phyloP scores from a whole-genome alignment of 371 early-diverging fungal species.

The Mucor saturninus region DNA sequence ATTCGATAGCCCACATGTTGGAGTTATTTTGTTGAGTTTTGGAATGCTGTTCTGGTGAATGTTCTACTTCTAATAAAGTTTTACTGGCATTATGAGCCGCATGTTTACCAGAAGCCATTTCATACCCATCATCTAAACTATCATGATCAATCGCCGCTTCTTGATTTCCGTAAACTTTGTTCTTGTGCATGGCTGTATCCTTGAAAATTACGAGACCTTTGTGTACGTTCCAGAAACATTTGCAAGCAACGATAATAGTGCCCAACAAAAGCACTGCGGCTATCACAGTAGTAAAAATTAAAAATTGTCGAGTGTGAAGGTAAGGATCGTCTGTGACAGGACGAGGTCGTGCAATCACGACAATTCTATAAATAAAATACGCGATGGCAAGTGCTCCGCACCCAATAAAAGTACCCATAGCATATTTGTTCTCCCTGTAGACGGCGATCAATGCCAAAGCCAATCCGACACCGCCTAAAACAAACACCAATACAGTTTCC shows the following conservation, averaged over 20 bases:
- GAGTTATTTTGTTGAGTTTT: background rate
- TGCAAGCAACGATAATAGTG: slow-evolving; percentile 31
- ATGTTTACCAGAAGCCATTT: background rate
- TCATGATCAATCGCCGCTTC: slow-evolving; percentile 35
- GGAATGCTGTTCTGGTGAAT: background rate
- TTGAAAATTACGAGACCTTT: slow-evolving; percentile 36
- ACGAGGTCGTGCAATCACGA: slow-evolving; percentile 31
- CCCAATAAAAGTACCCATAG: slow-evolving; percentile 32
- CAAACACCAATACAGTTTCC: slow-evolving; percentile 50
- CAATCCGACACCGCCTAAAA: slow-evolving; percentile 40
- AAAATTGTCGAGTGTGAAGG: slow-evolving; percentile 48
- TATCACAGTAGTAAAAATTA: slow-evolving; percentile 51
- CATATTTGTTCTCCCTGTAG: slow-evolving; percentile 45
- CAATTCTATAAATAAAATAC: slow-evolving; percentile 48
- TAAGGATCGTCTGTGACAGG: slow-evolving; percentile 39
- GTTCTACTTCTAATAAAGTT: slow-evolving; percentile 12
- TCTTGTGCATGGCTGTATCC: slow-evolving; percentile 20
- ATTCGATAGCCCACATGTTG: slow-evolving; percentile 40
- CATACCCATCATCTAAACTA: slow-evolving; percentile 29
- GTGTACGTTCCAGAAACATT: slow-evolving; percentile 33
- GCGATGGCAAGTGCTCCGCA: slow-evolving; percentile 25
- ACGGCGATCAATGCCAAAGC: slow-evolving; percentile 39
- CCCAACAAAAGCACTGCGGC: slow-evolving; percentile 30
- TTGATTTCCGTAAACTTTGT: slow-evolving; percentile 13
- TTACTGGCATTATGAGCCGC: slow-evolving; percentile 5